Evolutionary conservation across 192 early-diverging fungal genomes (phyloP), one percentile per base, ranked within the genome.

Genomic region (Coemansia sp.): DNA sequence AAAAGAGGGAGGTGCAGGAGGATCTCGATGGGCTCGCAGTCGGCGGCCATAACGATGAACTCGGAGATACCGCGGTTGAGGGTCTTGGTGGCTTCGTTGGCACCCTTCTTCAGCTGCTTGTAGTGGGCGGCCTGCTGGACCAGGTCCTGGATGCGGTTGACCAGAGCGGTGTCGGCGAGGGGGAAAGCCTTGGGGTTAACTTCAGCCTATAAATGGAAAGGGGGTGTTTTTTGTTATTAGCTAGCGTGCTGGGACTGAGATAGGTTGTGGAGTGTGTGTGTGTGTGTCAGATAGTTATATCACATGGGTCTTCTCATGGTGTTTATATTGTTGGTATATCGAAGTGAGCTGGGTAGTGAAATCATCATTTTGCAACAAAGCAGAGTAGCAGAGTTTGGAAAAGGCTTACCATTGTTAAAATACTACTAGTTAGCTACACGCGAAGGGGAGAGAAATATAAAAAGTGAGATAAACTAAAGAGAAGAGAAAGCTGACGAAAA

Each of bases 1-100:
- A 97, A 85, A 8, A 99, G 88, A 23, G 97, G 97, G 61, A 99
- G 82, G 87, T 99, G 95, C 47, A 99, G 86, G 42, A 99, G 84
- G 79, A 99, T 97, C 77, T 99, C 97, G 59, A 99, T 87, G 34
- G 97, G 97, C 84, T 95, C 92, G 64, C 95, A 92, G 83, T 99
- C 97, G 66, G 95, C 97, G 42, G 97, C 92, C 94, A 99, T 91
- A 75, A 99, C 88, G 73, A 99, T 95, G 86, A 99, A 99, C 86
- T 99, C 97, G 69, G 93, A 86, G 75, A 94, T 96, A 86, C 94
- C 94, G 66, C 96, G 91, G 91, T 99, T 99, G 48, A 99, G 88
- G 45, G 97, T 97, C 88, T 99, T 99, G 69, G 95, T 99, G 21
- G 95, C 93, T 84, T 99, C 97, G 89, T 99, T 99, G 74, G 95